Evolutionary conservation across 2,329 filamentous ascomycete species (phyloP), one percentile per base, ranked within the genome.

Genomic region (Hyphodiscus sp.): DNA sequence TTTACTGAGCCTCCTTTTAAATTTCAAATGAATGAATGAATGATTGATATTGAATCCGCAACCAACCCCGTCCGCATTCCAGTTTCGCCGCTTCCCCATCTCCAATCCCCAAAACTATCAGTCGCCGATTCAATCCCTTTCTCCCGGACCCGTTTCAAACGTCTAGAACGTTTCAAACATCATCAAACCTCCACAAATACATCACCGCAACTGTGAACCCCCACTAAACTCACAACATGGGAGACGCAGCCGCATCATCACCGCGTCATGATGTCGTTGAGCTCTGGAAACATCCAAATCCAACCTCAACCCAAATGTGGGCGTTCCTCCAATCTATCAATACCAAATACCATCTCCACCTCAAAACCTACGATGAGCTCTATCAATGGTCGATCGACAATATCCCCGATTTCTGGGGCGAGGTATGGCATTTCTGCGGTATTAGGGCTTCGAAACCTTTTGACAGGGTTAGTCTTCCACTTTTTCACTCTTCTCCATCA

Each of bases 311-410:
- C 8, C 79, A 80, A 52, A 88, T 92, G 76, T 83, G 80, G 73
- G 76, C 76, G 49, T 95, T 94, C 69, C 78, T 90, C 60, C 75
- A 83, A 62, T 74, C 75, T 50, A 76, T 95, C 59, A 89, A 86
- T 69, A 67, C 79, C 57, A 87, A 86, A 63, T 80, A 91, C 65
- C 71, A 73, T 11, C 69, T 90, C 52, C 67, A 74, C 20, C 74
- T 94, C 46, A 68, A 76, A 18, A 81, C 76, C 58, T 96, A 96
- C 66, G 73, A 83, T 19, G 82, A 82, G n/a, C 78, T 97, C 9
- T 87, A 92, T 73, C 73, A 80, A 67, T 97, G 92, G 92, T 96
- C 90, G 60, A 79, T 94, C 58, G 80, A 86, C 8, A 77, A 92
- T 62, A 78, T 90, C 8, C 78, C 83, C 20, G 73, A 78, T 1